A percentile compares a stretch with the other conserved stretches of the same genome.
Evolutionary conservation across 495 filamentous ascomycete genomes (phyloP).

Genomic region (Astrocystis sublimbata): DNA sequence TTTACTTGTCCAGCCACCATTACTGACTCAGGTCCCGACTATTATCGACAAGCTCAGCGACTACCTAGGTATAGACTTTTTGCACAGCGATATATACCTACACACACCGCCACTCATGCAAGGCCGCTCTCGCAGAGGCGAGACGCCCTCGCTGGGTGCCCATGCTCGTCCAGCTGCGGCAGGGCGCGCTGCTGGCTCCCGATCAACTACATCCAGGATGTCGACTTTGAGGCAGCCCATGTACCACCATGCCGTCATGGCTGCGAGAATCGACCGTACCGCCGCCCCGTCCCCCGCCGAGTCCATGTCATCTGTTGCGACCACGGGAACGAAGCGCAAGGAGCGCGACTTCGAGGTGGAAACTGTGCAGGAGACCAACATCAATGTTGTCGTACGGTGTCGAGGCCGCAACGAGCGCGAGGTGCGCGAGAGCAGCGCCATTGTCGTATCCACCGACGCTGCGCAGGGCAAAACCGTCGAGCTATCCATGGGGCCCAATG

Average conservation of each 20-base stretch:
- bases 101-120: conserved; percentile 23
- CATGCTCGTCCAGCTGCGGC: conserved; percentile 22
- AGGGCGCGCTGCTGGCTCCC: conserved; percentile 31
- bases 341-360: conserved; percentile 78
- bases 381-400: conserved; percentile 94
- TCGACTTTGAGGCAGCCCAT: conserved; percentile 28
- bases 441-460: conserved; percentile 84
- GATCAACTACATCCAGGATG: conserved; percentile 29
- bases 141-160: conserved; percentile 28
- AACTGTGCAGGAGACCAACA: conserved; percentile 82
- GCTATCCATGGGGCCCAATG: conserved; percentile 88
- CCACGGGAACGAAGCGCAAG: conserved; percentile 68
- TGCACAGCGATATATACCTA: not conserved
- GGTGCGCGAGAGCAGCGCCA: conserved; percentile 86
- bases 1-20: not conserved
- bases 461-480: conserved; percentile 80
- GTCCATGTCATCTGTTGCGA: conserved; percentile 57
- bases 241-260: conserved; percentile 23
- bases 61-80: not conserved
- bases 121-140: conserved; percentile 34
- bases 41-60: not conserved
- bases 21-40: not conserved
- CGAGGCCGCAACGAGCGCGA: conserved; percentile 90
- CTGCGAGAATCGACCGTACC: conserved; percentile 40
- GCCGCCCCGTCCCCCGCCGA: conserved; percentile 65